Evolutionary conservation across 768 basidiomycete species (phyloP), one percentile per base, ranked within the genome.

Genomic region (Tephrocybe sp.): DNA sequence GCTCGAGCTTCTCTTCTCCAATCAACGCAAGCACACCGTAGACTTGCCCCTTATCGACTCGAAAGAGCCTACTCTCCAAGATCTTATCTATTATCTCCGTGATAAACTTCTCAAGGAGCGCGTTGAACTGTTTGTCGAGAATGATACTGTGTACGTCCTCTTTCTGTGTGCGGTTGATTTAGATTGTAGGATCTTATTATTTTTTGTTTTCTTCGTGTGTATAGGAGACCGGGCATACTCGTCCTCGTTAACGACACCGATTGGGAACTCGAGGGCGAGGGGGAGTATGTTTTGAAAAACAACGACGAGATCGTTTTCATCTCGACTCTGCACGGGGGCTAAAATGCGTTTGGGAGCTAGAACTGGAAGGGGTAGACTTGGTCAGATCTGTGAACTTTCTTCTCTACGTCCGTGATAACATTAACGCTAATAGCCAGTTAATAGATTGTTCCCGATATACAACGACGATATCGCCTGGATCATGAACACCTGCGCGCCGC

Each of bases 171-270:
- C n/a, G n/a, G n/a, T n/a, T 41, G 13, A 33, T 13, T 23, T 14
- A 35, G 33, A 8, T 13, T 14, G n/a, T 11, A 5, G n/a, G 11
- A n/a, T 4, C 45, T 19, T 26, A 23, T 12, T 41, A 13, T 22
- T 46, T 26, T 32, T 19, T 60, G 17, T 17, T 17, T 20, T 26
- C 26, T 26, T 26, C 26, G 26, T 26, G 26, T n/a, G 13, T 5
- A n/a, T n/a, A 43, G 97, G 34, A 93, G 97, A 8, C 97, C 97
- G 0, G 97, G 97, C 0, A 97, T 99, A 33, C 75, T 99, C 3
- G 96, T 98, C 3, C 75, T 99, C n/a, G 83, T 99, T 48, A 98
- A 98, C 62, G 91, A 96, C 60, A 91, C 91, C 1, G 96, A 98
- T 61, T 98, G 96, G 96, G 95, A 98, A 67, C 75, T 98, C 5